Conservation (phyloP, 352 stramenopile genomes). For the Globisporangium alternatum region DNA sequence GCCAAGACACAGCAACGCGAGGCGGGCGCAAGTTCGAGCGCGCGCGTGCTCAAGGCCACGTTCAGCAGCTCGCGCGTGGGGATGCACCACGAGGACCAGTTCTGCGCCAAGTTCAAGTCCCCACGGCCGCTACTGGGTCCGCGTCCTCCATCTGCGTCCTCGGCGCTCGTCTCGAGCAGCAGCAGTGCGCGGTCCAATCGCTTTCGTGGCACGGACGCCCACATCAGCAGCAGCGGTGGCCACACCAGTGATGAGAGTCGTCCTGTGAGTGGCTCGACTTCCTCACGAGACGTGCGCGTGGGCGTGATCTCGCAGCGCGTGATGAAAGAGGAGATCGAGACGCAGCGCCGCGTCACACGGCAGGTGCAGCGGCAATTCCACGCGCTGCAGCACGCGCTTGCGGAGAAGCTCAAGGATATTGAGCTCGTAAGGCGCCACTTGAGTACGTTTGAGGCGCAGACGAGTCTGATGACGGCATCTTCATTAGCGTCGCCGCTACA, state of each 20-base stretch:
- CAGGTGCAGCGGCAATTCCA: slow-evolving; percentile 45
- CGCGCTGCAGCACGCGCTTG: slow-evolving; percentile 31
- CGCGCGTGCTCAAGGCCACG: slow-evolving; percentile 5
- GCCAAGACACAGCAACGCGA: neutral
- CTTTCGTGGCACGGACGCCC: neutral
- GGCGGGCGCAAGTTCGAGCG: neutral
- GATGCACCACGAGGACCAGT: slow-evolving; percentile 10
- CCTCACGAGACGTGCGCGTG: neutral
- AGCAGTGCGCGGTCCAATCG: neutral
- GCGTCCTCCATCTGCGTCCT: slow-evolving; percentile 8
- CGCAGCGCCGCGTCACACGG: slow-evolving; percentile 42
- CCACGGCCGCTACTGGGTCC: slow-evolving; percentile 1
- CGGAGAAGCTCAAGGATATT: slow-evolving; percentile 35
- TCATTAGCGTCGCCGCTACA: neutral
- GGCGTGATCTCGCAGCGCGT: slow-evolving; percentile 31
- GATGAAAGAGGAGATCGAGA: slow-evolving; percentile 57
- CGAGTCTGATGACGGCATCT: neutral
- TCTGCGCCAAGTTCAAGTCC: slow-evolving; percentile 15
- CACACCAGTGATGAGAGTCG: neutral
- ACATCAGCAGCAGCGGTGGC: neutral
- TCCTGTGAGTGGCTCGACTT: neutral
- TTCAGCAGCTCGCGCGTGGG: slow-evolving; percentile 12
- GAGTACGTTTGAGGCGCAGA: slow-evolving; percentile 20
- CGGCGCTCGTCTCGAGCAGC: neutral
- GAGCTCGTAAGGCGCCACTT: slow-evolving; percentile 38